Evolutionary conservation across 208 protist species (phyloP), one percentile per base, ranked within the genome.

Genomic region (Leishmania tropica): DNA sequence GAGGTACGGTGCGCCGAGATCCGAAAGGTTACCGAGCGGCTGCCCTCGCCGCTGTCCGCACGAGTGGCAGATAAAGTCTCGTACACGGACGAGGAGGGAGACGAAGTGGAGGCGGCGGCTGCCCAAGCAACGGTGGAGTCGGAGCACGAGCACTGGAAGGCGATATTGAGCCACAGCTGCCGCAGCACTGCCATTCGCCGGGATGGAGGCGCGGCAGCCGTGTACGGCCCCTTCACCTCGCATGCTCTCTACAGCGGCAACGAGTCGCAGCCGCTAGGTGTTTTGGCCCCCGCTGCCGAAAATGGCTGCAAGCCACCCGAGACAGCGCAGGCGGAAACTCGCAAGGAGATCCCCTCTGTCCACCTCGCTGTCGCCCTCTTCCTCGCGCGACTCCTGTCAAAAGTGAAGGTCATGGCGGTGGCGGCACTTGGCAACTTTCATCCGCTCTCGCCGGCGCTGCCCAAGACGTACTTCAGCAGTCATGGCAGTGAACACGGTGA

Each of bases 1-100:
- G 79, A 87, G 17, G 79, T 84, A 2, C 83, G 83, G 62, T 89
- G 83, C 78, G 56, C 86, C 0, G 86, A 89, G 67, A 72, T 87
- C 13, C 79, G 79, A 19, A 65, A 70, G 17, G n/a, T 31, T 1
- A 31, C 56, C 1, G 83, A 89, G n/a, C 65, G 37, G 45, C 70
- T 74, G 40, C 45, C 24, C 40, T 21, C 65, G 40, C 40, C 65
- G 40, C 65, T 72, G 65, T 37, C 35, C 31, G 40, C 6, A 48
- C 10, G 17, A 24, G 65, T 6, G 21, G 65, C 35, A 3, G 17
- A 48, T 2, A 28, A 31, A 4, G 40, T 24, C 37, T 48, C 17
- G 40, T 72, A 72, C 37, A 8, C 37, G 6, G 40, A 35, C 28
- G n/a, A 31, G 24, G 24, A 53, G 71, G 71, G n/a, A 11, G 28